Evolutionary conservation across 2,329 filamentous ascomycete genomes (phyloP).

Genomic region (Colletotrichum sp.): DNA sequence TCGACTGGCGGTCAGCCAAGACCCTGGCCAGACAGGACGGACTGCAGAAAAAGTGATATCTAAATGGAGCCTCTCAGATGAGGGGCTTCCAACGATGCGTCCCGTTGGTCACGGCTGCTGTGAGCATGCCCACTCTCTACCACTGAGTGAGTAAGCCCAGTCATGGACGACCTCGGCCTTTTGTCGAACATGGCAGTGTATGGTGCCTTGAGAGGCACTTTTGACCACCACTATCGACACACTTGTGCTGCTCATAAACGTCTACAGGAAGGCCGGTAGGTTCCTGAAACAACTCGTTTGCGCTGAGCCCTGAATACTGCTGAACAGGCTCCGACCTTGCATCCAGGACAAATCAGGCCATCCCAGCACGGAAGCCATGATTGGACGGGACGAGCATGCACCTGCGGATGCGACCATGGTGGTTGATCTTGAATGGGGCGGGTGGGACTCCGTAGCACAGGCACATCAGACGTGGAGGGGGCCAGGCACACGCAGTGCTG

Average conservation of each 20-base stretch:
- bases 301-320: neutral
- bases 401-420: neutral
- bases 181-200: neutral
- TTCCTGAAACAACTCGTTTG: constrained; percentile 13
- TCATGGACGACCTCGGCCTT: neutral
- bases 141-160: neutral
- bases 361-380: constrained; percentile 1
- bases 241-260: neutral
- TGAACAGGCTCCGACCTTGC: neutral
- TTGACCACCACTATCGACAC: neutral
- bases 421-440: constrained; percentile 1
- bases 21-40: neutral
- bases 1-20: constrained; percentile 5
- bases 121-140: neutral
- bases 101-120: neutral
- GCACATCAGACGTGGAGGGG: neutral
- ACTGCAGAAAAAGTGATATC: neutral
- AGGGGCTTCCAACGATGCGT: neutral
- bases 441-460: neutral
- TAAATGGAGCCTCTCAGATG: neutral
- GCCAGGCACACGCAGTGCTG: neutral
- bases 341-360: constrained; percentile 1
- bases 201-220: neutral
- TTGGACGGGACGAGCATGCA: neutral
- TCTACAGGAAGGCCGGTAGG: neutral